Conservation (phyloP, 2,329 filamentous ascomycete species). For the Diplodia sapinea region DNA sequence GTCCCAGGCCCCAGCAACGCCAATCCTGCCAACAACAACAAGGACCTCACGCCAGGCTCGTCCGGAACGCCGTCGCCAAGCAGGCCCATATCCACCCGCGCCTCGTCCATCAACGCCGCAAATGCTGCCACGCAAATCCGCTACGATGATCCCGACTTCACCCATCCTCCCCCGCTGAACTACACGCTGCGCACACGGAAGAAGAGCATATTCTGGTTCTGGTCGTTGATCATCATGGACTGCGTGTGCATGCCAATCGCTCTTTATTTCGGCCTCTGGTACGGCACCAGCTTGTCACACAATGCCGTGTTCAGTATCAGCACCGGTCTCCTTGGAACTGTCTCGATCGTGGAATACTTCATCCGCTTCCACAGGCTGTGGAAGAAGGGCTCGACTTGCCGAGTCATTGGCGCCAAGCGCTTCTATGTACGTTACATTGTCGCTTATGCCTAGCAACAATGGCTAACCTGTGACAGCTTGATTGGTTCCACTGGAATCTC, state of each 20-base stretch:
- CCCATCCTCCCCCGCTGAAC: slow-evolving; percentile 58
- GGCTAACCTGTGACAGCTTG: slow-evolving; percentile 49
- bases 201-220: slow-evolving; percentile 63
- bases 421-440: slow-evolving; percentile 42
- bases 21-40: slow-evolving; percentile 6
- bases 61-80: slow-evolving; percentile 15
- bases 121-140: slow-evolving; percentile 50
- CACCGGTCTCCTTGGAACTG: slow-evolving; percentile 59
- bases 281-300: slow-evolving; percentile 58
- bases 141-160: slow-evolving; percentile 49
- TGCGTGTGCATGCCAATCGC: slow-evolving; percentile 63
- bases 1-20: slow-evolving; percentile 17
- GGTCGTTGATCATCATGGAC: slow-evolving; percentile 65
- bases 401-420: slow-evolving; percentile 56
- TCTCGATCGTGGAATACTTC: slow-evolving; percentile 62
- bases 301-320: slow-evolving; percentile 62
- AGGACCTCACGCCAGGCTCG: slow-evolving; percentile 7
- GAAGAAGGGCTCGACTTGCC: slow-evolving; percentile 59
- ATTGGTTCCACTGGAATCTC: slow-evolving; percentile 65
- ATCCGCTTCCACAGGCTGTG: slow-evolving; percentile 57
- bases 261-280: slow-evolving; percentile 67
- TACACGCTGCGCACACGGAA: slow-evolving; percentile 62
- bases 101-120: slow-evolving; percentile 41
- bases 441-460: neutral
- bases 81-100: slow-evolving; percentile 35